A percentile compares a stretch with the other conserved stretches of the same genome.
These are phyloP conservation scores for Yueomyces sp. DNA, from an alignment of 805 yeast genomes.

Conservation along the genomic window DNA sequence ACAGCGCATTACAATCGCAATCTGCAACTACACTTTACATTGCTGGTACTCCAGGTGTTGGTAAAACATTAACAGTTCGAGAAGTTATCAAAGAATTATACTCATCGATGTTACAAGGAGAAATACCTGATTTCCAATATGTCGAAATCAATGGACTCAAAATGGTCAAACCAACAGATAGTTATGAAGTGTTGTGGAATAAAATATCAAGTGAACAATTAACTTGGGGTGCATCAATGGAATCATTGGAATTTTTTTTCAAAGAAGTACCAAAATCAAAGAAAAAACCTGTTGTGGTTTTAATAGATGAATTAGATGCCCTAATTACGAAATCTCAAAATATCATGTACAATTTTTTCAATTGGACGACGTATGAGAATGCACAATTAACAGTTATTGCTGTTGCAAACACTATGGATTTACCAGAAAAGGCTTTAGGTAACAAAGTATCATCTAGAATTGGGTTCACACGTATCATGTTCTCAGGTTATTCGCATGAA, in stretches of 20 bases:
- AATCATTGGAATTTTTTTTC: slow-evolving; percentile 61
- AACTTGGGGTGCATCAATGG: slow-evolving; percentile 50
- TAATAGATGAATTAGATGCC: slow-evolving; percentile 90
- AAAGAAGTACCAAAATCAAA: slow-evolving; percentile 24
- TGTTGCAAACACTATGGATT: slow-evolving; percentile 93
- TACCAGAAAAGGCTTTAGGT: slow-evolving; percentile 78
- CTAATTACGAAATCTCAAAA: slow-evolving; percentile 64
- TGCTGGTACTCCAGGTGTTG: slow-evolving; percentile 97
- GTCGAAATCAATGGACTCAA: slow-evolving; percentile 88
- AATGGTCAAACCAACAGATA: slow-evolving; percentile 59
- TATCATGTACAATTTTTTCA: slow-evolving; percentile 89
- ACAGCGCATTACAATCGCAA: slow-evolving; percentile 53
- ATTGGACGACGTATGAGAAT: slow-evolving; percentile 82
- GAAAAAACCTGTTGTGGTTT: slow-evolving; percentile 44
- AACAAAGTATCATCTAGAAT: slow-evolving; percentile 85
- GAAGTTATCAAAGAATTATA: slow-evolving; percentile 68
- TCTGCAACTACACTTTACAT: slow-evolving; percentile 79
- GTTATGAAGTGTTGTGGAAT: slow-evolving; percentile 77
- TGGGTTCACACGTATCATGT: slow-evolving; percentile 77
- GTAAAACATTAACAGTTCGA: slow-evolving; percentile 86
- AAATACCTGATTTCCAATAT: slow-evolving; percentile 44
- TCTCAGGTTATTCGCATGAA: slow-evolving; percentile 74
- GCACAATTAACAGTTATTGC: slow-evolving; percentile 82
- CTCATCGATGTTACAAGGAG: slow-evolving; percentile 25
- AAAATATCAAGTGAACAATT: slow-evolving; percentile 49